Conservation (phyloP, 495 filamentous ascomycete species). For the Penicillium bialowiezense region DNA sequence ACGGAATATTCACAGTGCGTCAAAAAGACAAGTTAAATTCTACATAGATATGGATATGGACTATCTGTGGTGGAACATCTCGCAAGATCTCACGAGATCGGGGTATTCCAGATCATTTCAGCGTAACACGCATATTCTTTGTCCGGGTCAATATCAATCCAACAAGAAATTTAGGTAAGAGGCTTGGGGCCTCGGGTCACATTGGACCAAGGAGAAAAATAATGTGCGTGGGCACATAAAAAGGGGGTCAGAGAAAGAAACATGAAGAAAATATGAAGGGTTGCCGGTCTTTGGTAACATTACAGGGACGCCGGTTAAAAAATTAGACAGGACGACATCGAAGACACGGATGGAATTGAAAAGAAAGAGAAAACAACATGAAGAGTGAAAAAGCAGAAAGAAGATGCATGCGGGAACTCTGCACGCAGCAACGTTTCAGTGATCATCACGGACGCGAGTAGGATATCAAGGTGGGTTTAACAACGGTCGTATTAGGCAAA, state of each 20-base stretch:
- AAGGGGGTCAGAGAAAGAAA: not conserved
- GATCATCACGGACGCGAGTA: constrained; percentile 19
- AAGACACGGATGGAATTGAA: not conserved
- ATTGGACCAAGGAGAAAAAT: not conserved
- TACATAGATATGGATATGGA: constrained; percentile 9
- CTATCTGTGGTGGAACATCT: constrained; percentile 8
- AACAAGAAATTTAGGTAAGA: constrained; percentile 3
- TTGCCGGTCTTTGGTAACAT: not conserved
- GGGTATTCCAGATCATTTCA: constrained; percentile 20
- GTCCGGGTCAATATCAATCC: constrained; percentile 9
- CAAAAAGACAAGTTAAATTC: not conserved
- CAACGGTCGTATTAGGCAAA: constrained; percentile 11
- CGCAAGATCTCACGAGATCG: constrained; percentile 6
- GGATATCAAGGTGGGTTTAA: constrained; percentile 9
- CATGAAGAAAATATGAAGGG: not conserved
- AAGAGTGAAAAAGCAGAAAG: constrained; percentile 1
- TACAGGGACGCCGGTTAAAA: constrained; percentile 2
- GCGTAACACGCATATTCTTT: constrained; percentile 7
- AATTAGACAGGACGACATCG: constrained; percentile 3
- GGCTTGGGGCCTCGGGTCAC: constrained; percentile 1
- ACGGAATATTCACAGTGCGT: no score
- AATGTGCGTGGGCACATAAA: not conserved
- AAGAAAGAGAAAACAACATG: not conserved
- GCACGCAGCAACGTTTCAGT: not conserved
- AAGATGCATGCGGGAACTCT: constrained; percentile 6